phyloP scores from a whole-genome alignment of 148 eudicot species.

The Limonium bicolor region DNA sequence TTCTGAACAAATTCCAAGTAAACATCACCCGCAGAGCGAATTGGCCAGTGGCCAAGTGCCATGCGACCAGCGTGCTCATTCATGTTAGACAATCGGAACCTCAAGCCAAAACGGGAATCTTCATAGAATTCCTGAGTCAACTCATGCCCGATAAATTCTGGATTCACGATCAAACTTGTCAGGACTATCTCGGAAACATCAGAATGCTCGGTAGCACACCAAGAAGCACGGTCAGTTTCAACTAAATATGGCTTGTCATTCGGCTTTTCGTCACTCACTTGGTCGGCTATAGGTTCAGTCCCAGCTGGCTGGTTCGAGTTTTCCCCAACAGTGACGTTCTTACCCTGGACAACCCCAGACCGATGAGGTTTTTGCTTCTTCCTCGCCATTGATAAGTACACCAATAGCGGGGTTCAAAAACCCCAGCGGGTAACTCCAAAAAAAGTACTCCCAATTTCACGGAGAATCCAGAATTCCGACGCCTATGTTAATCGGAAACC shows the following conservation, averaged over 20 bases:
- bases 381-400: constrained; percentile 64
- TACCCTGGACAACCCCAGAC: constrained; percentile 25
- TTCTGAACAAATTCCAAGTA: constrained; percentile 34
- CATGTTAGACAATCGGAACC: constrained; percentile 49
- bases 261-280: constrained; percentile 10
- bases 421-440: too few species aligned
- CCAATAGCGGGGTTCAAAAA: too few species aligned
- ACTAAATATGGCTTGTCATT: constrained; percentile 34
- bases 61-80: constrained; percentile 30
- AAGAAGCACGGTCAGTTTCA: constrained; percentile 32
- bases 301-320: constrained; percentile 11
- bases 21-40: constrained; percentile 29
- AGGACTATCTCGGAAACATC: constrained; percentile 76
- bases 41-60: constrained; percentile 67
- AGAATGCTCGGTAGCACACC: constrained; percentile 34
- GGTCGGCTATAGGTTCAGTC: not conserved
- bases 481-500: too few species aligned
- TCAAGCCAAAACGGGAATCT: constrained; percentile 23
- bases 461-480: too few species aligned
- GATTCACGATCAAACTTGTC: constrained; percentile 29
- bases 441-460: too few species aligned
- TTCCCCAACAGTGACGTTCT: constrained; percentile 10
- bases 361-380: constrained; percentile 53
- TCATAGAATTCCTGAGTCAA: constrained; percentile 25
- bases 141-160: constrained; percentile 27